A percentile compares a stretch with the other conserved stretches of the same genome.
These are phyloP conservation scores for Pseudevernia furfuracea DNA, from an alignment of 495 filamentous ascomycete species.

Conservation along the genomic window DNA sequence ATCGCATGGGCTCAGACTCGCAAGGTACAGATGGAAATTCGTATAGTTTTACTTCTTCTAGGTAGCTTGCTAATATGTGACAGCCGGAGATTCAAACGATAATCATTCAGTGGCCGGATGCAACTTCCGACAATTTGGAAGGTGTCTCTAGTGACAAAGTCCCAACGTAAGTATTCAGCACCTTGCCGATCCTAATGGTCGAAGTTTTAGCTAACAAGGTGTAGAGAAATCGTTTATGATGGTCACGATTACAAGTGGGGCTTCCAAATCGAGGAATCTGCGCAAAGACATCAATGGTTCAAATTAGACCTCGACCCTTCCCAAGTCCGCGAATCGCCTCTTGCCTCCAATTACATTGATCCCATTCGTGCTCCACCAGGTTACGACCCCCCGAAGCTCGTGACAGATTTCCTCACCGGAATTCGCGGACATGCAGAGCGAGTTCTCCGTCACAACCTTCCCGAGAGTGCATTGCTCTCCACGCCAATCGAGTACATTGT, in stretches of 20 bases:
- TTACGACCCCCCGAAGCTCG: conserved; percentile 51
- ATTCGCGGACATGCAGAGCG: conserved; percentile 28
- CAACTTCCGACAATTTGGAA: conserved; percentile 20
- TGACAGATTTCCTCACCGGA: conserved; percentile 57
- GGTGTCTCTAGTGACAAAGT: conserved; percentile 35
- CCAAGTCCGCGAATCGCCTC: conserved; percentile 8
- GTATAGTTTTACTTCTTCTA: background rate
- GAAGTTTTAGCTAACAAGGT: background rate
- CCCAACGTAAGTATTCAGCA: conserved; percentile 24
- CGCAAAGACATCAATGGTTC: conserved; percentile 45
- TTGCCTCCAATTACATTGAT: conserved; percentile 14
- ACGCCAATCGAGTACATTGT: conserved; percentile 57
- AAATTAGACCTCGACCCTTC: conserved; percentile 40
- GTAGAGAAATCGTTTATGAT: conserved; percentile 31
- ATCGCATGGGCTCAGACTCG: conserved; percentile 40
- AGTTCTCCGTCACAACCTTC: conserved; percentile 40
- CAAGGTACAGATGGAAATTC: conserved; percentile 22
- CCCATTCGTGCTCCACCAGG: conserved; percentile 17
- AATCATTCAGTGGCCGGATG: conserved; percentile 29
- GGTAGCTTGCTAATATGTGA: conserved; percentile 16
- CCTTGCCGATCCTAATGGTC: background rate
- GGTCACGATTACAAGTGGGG: conserved; percentile 43
- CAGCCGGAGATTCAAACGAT: conserved; percentile 27
- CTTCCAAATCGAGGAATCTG: conserved; percentile 38
- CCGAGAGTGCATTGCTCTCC: conserved; percentile 51